phyloP scores from a whole-genome alignment of 2,329 filamentous ascomycete species.

The Claviceps digitariae region DNA sequence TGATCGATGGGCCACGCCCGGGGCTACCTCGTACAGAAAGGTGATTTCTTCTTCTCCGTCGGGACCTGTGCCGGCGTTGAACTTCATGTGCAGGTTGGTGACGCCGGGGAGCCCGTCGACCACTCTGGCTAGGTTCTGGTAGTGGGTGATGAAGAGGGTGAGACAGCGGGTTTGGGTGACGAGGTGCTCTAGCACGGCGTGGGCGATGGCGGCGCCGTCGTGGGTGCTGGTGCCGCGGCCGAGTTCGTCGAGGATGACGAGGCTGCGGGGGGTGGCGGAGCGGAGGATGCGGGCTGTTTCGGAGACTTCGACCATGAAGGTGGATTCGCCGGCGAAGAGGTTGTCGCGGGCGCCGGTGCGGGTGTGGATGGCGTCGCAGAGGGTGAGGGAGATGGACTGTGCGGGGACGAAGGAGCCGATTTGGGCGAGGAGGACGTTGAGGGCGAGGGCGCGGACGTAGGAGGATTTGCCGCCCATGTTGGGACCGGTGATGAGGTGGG shows the following conservation, averaged over 20 bases:
- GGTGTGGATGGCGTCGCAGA: constrained; percentile 85
- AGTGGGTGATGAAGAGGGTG: constrained; percentile 95
- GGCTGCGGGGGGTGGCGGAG: constrained; percentile 66
- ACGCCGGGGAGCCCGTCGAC: constrained; percentile 57
- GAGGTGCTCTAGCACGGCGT: constrained; percentile 77
- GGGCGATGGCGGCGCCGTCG: constrained; percentile 90
- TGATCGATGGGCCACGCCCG: constrained; percentile 83
- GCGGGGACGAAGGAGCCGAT: constrained; percentile 92
- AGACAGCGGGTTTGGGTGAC: constrained; percentile 61
- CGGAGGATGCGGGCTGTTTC: constrained; percentile 89
- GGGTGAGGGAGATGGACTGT: constrained; percentile 55
- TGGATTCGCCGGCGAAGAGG: constrained; percentile 85
- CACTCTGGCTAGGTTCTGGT: constrained; percentile 67
- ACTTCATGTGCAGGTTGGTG: constrained; percentile 89
- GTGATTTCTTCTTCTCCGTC: constrained; percentile 66
- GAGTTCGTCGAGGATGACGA: constrained; percentile 90
- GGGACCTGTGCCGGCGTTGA: constrained; percentile 34
- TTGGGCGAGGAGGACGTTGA: constrained; percentile 88
- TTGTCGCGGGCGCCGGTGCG: constrained; percentile 96
- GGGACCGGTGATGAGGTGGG: constrained; percentile 83
- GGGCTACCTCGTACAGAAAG: constrained; percentile 84
- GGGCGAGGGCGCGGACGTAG: constrained; percentile 82
- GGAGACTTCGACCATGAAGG: constrained; percentile 95
- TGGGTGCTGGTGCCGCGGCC: constrained; percentile 89
- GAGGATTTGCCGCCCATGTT: constrained; percentile 99